These are phyloP conservation scores for Byssochlamys sp. DNA, from an alignment of 2,329 filamentous ascomycete genomes.

Conservation along the genomic window DNA sequence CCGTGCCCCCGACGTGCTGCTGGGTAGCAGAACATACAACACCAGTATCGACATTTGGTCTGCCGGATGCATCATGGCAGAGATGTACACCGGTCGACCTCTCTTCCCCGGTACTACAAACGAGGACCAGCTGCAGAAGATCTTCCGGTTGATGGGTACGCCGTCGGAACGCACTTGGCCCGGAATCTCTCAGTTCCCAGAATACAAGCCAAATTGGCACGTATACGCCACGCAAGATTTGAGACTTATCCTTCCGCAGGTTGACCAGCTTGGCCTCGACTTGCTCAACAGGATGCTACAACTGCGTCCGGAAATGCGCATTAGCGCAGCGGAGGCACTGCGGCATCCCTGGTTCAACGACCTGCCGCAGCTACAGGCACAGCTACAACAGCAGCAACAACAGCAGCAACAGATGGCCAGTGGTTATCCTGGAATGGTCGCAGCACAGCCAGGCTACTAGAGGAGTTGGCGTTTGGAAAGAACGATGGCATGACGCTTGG, in stretches of 20 bases:
- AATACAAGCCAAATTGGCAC: conserved; percentile 92
- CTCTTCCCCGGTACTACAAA: conserved; percentile 96
- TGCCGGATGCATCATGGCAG: conserved; percentile 97
- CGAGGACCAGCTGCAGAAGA: conserved; percentile 91
- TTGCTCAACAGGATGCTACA: conserved; percentile 85
- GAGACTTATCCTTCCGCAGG: conserved; percentile 74
- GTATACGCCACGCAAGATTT: conserved; percentile 90
- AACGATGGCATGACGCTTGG: not conserved
- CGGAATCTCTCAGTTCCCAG: conserved; percentile 86
- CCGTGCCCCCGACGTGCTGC: conserved; percentile 84
- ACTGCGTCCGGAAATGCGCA: conserved; percentile 78
- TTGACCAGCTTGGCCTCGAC: conserved; percentile 79
- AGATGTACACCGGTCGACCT: conserved; percentile 94
- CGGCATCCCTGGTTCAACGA: conserved; percentile 85
- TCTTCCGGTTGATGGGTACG: conserved; percentile 97
- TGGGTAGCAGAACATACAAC: conserved; percentile 92
- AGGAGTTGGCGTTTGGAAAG: not conserved
- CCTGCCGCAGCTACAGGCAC: conserved; percentile 46
- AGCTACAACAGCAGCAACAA: conserved; percentile 33
- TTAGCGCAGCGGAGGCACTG: conserved; percentile 77
- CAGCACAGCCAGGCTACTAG: not conserved
- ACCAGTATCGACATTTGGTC: conserved; percentile 99
- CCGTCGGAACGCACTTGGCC: conserved; percentile 93
- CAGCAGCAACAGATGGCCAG: conserved; percentile 20
- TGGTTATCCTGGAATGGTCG: conserved; percentile 1